A percentile compares a stretch with the other conserved stretches of the same genome.
Conservation (phyloP, 306 rosid species). For the Senna tora region DNA sequence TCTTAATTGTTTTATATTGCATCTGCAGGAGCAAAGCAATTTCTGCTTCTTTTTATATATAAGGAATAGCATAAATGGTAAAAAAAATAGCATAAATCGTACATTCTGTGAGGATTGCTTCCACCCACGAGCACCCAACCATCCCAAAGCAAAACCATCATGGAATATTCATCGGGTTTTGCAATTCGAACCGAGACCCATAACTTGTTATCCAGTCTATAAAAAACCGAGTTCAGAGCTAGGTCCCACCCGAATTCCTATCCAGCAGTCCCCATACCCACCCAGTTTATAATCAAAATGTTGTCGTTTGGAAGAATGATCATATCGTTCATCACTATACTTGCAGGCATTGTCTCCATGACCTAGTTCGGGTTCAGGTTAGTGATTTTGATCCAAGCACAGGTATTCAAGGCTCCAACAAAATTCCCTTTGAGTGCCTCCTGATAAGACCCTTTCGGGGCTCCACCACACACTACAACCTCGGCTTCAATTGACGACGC, state of each 20-base stretch:
- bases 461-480: slow-evolving; percentile 82
- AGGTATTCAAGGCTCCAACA: slow-evolving; percentile 52
- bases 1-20: too few species aligned
- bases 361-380: slow-evolving; percentile 64
- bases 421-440: background rate
- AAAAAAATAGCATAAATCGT: too few species aligned
- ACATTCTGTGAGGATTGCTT: slow-evolving; percentile 61
- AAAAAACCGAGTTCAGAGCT: slow-evolving; percentile 53
- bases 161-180: slow-evolving; percentile 50
- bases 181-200: slow-evolving; percentile 57
- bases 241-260: slow-evolving; percentile 63
- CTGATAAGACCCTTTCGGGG: slow-evolving; percentile 60
- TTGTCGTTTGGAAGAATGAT: slow-evolving; percentile 65
- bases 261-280: slow-evolving; percentile 51
- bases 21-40: too few species aligned
- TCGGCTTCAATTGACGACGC: slow-evolving; percentile 44
- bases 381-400: slow-evolving; percentile 64
- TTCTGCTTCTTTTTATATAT: too few species aligned
- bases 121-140: slow-evolving; percentile 78
- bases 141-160: slow-evolving; percentile 69
- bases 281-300: slow-evolving; percentile 69
- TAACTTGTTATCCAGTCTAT: slow-evolving; percentile 25
- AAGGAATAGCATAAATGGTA: too few species aligned
- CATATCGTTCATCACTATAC: slow-evolving; percentile 75
- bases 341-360: slow-evolving; percentile 68